Base-by-base conservation (phyloP, 1,139 yeast species). In the Suhomyces ambrosiae region DNA sequence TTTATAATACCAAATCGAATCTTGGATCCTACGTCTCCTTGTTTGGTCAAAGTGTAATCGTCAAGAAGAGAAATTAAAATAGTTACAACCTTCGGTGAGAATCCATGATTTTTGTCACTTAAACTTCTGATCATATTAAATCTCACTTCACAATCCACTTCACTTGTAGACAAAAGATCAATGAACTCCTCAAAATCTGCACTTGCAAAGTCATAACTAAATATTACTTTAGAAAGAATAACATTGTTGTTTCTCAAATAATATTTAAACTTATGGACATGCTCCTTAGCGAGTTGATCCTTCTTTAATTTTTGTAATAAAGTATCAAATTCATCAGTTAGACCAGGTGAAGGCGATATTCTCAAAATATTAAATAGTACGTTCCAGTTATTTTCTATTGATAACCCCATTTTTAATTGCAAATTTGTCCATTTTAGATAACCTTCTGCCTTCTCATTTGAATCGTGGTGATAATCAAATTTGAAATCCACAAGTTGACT, bases 1-100 rank as follows among this genome's bases (percentile, higher is more conserved):
- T 54, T 44, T 5, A 83, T 58, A 1, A 80, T 65, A 0, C 80
- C 72, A 2, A 56, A 50, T 35, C 97, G 68, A 1, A 88, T 75
- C 54, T 80, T 75, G 25, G 88, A 78, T 2, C 97, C 97, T 10
- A 83, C 86, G 58, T 84, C 92, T 12, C 92, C 92, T 54, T 80
- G 85, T 35, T 76, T 78, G 0, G 88, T 80, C 3, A 72, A 62
- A 0, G 89, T 79, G 50, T 83, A 82, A 48, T 84, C 90, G 46
- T 80, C 79, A 27, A 83, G 57, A 29, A 71, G 63, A 3, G 42
- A 25, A 2, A 64, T 38, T n/a, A 67, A 33, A 5, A 36, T 38
- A 7, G 45, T 26, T 11, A 64, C 41, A 5, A 48, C 14, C 1
- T 46, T 41, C 10, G 9, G n/a, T 10, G 30, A 16, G 17, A 34